These are phyloP conservation scores for Coniochaeta sp. DNA, from an alignment of 2,329 filamentous ascomycete genomes.

Conservation along the genomic window DNA sequence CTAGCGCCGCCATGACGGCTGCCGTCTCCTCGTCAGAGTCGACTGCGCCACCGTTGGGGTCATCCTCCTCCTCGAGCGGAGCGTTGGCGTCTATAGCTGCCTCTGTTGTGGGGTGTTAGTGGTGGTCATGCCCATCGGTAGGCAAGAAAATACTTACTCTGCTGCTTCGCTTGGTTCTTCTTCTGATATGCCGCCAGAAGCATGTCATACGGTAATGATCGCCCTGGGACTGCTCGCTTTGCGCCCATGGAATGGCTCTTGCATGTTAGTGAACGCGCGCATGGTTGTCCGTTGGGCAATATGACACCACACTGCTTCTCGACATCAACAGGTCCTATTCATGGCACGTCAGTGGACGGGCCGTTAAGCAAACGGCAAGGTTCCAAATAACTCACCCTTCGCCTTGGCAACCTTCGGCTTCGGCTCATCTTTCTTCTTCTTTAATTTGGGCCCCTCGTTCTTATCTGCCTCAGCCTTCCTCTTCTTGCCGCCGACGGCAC, in stretches of 20 bases:
- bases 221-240: slow-evolving; percentile 79
- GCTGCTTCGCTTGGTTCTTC: slow-evolving; percentile 97
- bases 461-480: slow-evolving; percentile 67
- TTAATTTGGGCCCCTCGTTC: slow-evolving; percentile 79
- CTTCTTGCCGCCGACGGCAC: slow-evolving; percentile 58
- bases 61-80: slow-evolving; percentile 78
- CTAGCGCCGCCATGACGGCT: slow-evolving; percentile 74
- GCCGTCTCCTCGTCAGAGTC: slow-evolving; percentile 95
- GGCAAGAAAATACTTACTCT: slow-evolving; percentile 56
- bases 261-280: slow-evolving; percentile 83
- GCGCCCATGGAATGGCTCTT: slow-evolving; percentile 95
- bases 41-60: slow-evolving; percentile 70
- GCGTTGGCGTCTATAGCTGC: slow-evolving; percentile 92
- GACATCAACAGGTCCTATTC: slow-evolving; percentile 77
- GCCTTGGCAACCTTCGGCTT: slow-evolving; percentile 79
- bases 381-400: slow-evolving; percentile 53
- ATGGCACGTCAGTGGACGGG: slow-evolving; percentile 2
- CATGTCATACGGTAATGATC: slow-evolving; percentile 89
- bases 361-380: slow-evolving; percentile 4
- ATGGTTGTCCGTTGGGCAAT: slow-evolving; percentile 77
- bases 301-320: slow-evolving; percentile 89
- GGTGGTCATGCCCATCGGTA: not conserved
- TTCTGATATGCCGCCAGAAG: slow-evolving; percentile 83
- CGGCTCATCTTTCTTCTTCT: slow-evolving; percentile 92
- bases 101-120: slow-evolving; percentile 46